Evolutionary conservation across 306 rosid genomes (phyloP).

Genomic region (Betula pendula): DNA sequence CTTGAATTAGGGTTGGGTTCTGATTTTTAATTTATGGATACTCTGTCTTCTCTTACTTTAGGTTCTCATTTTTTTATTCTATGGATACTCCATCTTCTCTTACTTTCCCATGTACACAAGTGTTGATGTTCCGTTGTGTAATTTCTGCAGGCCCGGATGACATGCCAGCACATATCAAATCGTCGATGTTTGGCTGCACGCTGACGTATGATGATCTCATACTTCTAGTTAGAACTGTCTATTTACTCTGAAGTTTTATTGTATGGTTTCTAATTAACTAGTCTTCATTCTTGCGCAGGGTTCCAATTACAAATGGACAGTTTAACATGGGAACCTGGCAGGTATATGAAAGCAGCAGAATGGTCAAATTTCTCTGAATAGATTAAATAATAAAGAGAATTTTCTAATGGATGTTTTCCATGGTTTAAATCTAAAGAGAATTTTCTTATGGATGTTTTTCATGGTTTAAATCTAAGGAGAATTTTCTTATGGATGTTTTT

Average conservation of each 20-base stretch:
- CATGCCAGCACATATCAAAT: conserved; percentile 97
- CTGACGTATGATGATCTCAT: conserved; percentile 56
- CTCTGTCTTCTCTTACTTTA: not conserved
- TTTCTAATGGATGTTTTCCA: too few species aligned
- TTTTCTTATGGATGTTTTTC: too few species aligned
- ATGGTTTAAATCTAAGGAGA: too few species aligned
- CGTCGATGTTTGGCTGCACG: conserved; percentile 91
- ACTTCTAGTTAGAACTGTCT: conserved; percentile 19
- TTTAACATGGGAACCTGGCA: conserved; percentile 99
- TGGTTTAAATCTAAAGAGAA: too few species aligned
- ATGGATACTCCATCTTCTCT: not conserved
- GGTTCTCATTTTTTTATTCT: not conserved
- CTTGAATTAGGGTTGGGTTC: not conserved
- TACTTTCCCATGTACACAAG: not conserved
- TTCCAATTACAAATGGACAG: conserved; percentile 90
- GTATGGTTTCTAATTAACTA: conserved; percentile 7
- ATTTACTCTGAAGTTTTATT: conserved; percentile 19
- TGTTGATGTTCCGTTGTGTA: conserved; percentile 22
- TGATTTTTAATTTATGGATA: not conserved
- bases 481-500: not conserved
- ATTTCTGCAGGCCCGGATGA: conserved; percentile 79
- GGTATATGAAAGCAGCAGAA: conserved; percentile 41
- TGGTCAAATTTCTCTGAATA: conserved; percentile 14
- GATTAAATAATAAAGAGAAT: not conserved
- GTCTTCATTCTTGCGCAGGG: conserved; percentile 45